Evolutionary conservation across 805 yeast species (phyloP), one percentile per base, ranked within the genome.

Genomic region (Myxozyma melibiosi): DNA sequence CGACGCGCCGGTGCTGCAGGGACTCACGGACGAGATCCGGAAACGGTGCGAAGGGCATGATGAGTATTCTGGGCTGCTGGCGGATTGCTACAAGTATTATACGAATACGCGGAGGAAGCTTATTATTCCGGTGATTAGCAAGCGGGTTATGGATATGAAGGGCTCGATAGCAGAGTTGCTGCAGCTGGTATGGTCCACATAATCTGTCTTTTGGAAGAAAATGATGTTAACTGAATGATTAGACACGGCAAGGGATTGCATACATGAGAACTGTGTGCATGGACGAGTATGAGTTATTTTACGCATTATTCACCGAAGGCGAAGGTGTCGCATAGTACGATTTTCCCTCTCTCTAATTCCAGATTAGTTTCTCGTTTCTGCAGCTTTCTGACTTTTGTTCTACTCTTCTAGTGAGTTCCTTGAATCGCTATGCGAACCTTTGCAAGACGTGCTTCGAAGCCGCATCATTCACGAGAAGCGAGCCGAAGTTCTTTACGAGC

Each of bases 381-480:
- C n/a, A n/a, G n/a, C n/a, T n/a, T n/a, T n/a, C n/a, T n/a, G n/a
- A n/a, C n/a, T n/a, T n/a, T n/a, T n/a, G n/a, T n/a, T n/a, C n/a
- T n/a, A n/a, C n/a, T n/a, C n/a, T n/a, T n/a, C n/a, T 34, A 58
- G 63, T 54, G 71, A 73, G 5, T 89, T 88, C 84, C 80, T 87
- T 58, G 80, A 79, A 44, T 78, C 76, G 24, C 65, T 90, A 2
- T 76, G 88, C 31, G 96, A 90, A 35, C 94, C 96, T 0, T 72
- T 91, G 25, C 87, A 90, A 66, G 92, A 88, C 62, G 71, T 77
- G 1, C 69, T 89, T 34, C 78, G 97, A 61, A 80, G 83, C 55
- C 76, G 79, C 46, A 81, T 90, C 1, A 75, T 90, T 40, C 80
- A 85, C 56, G 97, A 91, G 68, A 75, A 79, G 13, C 84, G 83